Base-by-base conservation (phyloP, 2,329 filamentous ascomycete species). In the Diatrype stigma region DNA sequence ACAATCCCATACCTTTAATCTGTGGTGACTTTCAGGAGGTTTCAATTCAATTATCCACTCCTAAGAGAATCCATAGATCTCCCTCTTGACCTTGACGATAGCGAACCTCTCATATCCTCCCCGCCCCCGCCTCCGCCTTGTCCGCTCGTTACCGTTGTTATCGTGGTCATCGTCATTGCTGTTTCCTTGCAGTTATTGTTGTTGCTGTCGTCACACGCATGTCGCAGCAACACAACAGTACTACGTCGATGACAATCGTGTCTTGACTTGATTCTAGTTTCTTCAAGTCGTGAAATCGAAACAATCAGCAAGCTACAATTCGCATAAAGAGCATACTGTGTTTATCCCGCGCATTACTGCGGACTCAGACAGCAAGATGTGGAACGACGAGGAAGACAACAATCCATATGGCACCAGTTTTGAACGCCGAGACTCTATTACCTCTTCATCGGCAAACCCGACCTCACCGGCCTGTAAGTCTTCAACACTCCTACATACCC, bases 311-410 rank as follows among this genome's bases (percentile, higher is more conserved):
- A n/a, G 22, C 22, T 23, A 44, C n/a, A 44, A 12, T 30, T 30
- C 26, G 10, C 26, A 30, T 30, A 30, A 10, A 30, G 10, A 6
- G 6, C 10, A 30, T 10, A 30, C 5, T 10, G n/a, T n/a, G n/a
- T 30, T 30, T 30, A 30, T 54, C 35, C 26, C 23, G 19, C 32
- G 35, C 50, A 56, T 50, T 42, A 35, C 45, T 26, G 21, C 30
- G 19, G 48, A 45, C 47, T 42, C 47, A 4, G 34, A 40, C 51
- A 52, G 59, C 68, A 80, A 63, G 60, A 97, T 97, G 93, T 97
- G 93, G 93, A 95, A 96, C 80, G 92, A 97, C 77, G 93, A 97
- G 74, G 66, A 68, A 56, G 90, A 97, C 67, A 97, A 97, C 74
- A 97, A 97, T 70, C 93, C 93, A 5, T 96, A 97, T 67, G 92